Base-by-base conservation (phyloP, 1,284 basidiomycete species). In the Tilletia indica region DNA sequence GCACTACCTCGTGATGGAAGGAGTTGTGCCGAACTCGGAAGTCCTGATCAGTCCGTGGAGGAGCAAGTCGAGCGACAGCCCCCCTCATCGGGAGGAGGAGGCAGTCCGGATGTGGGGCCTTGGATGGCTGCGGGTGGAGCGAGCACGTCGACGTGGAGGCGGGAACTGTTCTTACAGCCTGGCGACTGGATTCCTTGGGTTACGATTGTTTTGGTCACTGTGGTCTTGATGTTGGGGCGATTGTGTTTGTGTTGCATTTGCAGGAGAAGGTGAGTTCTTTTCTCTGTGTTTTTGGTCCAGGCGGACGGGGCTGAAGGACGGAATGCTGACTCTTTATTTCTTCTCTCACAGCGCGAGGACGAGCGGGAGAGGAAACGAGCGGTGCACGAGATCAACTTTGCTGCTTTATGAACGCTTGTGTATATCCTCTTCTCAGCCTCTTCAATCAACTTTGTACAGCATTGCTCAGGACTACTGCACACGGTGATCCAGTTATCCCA, bases 121-220 rank as follows among this genome's bases (percentile, higher is more conserved):
- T 58, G 36, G 49, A 68, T 49, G 49, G 31, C 48, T 31, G 49
- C 47, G 38, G n/a, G 16, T 21, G 49, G 48, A 5, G 68, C 34
- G 25, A 31, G n/a, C 36, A 70, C 67, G 6, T 68, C 87, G 34
- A 86, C 86, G 47, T 99, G 97, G 97, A 91, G 90, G 77, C 89
- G 90, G 72, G 92, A 97, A 86, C 86, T 99, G 72, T 99, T 93
- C 83, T 86, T 99, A 78, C 88, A 94, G 63, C 96, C 96, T 0
- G 96, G 95, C 16, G 92, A 95, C 78, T 99, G 96, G 95, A 93
- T 98, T 76, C 93, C 94, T 0, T 96, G 92, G 92, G 97, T 99
- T 12, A 94, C 92, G 3, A 85, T 94, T 54, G 93, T 92, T 0
- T 90, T 97, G 0, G 86, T 94, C 2, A 90, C 88, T 1, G 89